A percentile compares a stretch with the other conserved stretches of the same genome.
phyloP scores from a whole-genome alignment of 2,329 filamentous ascomycete species.

The Helminthosporium solani region DNA sequence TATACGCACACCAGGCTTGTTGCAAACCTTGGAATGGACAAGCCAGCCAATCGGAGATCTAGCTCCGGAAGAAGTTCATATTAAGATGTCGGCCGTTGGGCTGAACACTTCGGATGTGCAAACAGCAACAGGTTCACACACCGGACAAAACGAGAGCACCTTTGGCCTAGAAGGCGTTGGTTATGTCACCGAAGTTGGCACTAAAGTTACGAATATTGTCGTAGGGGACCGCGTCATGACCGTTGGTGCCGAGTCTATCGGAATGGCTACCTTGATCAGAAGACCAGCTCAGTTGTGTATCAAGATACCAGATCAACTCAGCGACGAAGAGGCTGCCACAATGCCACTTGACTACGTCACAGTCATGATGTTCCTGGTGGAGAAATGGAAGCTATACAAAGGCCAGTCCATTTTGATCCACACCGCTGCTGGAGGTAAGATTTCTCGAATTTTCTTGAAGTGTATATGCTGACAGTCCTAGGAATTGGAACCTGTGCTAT shows the following conservation, averaged over 20 bases:
- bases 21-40: no score
- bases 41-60: no score
- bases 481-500: conserved; percentile 26
- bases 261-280: conserved; percentile 2
- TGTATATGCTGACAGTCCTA: no score
- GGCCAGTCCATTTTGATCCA: conserved; percentile 21
- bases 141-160: no score
- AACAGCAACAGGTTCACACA: no score
- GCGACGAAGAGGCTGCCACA: conserved; percentile 28
- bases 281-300: conserved; percentile 2
- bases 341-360: conserved; percentile 26
- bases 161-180: conserved; percentile 19
- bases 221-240: conserved; percentile 21
- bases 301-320: conserved; percentile 27
- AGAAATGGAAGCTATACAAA: no score
- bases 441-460: no score
- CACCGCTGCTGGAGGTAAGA: conserved; percentile 14
- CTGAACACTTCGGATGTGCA: neutral
- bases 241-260: conserved; percentile 4
- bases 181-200: conserved; percentile 13
- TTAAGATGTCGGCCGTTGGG: no score
- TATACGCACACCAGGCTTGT: no score
- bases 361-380: no score
- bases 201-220: conserved; percentile 6
- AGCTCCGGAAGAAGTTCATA: no score